phyloP scores from a whole-genome alignment of 148 eudicot species.

The Fagopyrum tataricum region DNA sequence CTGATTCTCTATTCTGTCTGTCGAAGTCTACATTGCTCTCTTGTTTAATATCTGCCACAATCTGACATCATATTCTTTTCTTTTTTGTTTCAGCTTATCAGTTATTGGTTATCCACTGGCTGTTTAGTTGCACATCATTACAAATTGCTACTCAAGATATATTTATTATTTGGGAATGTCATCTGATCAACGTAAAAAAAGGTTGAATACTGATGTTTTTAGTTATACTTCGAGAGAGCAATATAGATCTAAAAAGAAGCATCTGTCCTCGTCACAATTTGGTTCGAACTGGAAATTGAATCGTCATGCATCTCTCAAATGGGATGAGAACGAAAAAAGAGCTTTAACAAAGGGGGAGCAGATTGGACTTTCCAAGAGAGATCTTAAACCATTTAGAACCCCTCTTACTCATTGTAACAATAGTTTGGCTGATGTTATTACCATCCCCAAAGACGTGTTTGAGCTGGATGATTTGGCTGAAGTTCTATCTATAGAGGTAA shows the following conservation, averaged over 20 bases:
- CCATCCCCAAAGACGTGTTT: conserved; percentile 63
- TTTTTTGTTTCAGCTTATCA: neutral
- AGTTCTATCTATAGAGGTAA: conserved; percentile 73
- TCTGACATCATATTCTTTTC: neutral
- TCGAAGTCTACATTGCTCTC: neutral
- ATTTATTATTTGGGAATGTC: conserved; percentile 47
- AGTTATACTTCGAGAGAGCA: conserved; percentile 36
- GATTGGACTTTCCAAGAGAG: conserved; percentile 56
- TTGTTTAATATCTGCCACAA: neutral
- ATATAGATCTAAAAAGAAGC: conserved; percentile 50
- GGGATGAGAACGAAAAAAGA: conserved; percentile 69
- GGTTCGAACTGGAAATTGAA: conserved; percentile 32
- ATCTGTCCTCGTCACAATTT: conserved; percentile 25
- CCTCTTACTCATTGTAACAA: conserved; percentile 28
- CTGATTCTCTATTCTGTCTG: neutral
- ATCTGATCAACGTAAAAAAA: conserved; percentile 77
- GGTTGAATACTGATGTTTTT: conserved; percentile 29
- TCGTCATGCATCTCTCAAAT: conserved; percentile 56
- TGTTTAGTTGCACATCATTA: neutral
- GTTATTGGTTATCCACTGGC: neutral
- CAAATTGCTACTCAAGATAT: conserved; percentile 17
- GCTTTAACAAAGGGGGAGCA: conserved; percentile 80
- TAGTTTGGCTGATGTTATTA: conserved; percentile 57
- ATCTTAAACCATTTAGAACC: conserved; percentile 41
- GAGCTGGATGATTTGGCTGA: conserved; percentile 48